These are phyloP conservation scores for Polyporus arcularius DNA, from an alignment of 768 basidiomycete species.

Conservation along the genomic window DNA sequence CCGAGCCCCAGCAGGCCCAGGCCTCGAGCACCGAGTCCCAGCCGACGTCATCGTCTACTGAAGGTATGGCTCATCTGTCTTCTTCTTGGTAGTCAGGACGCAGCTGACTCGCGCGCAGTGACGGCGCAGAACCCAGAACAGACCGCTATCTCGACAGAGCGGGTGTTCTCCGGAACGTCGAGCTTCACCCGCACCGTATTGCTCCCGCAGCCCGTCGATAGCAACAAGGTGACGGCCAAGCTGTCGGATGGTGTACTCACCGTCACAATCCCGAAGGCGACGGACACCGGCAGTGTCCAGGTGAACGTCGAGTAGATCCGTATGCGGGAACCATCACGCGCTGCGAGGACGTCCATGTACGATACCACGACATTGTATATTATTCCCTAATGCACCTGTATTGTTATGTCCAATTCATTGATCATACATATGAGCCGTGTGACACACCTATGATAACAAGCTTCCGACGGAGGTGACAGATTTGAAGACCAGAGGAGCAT, in stretches of 20 bases:
- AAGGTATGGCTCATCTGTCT: constrained; percentile 30
- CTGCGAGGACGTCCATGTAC: background rate
- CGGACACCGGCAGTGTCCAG: constrained; percentile 56
- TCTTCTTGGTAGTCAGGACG: background rate
- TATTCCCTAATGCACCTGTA: constrained; percentile 1
- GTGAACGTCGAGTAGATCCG: constrained; percentile 41
- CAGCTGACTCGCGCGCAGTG: constrained; percentile 17
- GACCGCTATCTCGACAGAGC: constrained; percentile 59
- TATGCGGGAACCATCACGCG: background rate
- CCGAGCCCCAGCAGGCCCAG: constrained; percentile 17
- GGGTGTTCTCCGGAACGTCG: constrained; percentile 54
- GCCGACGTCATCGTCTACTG: constrained; percentile 12
- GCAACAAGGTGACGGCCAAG: constrained; percentile 58
- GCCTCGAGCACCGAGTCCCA: background rate
- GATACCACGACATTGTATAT: constrained; percentile 13
- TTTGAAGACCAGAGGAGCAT: background rate
- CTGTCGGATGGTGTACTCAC: constrained; percentile 71
- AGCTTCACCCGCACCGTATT: constrained; percentile 71
- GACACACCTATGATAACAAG: background rate
- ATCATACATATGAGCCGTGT: background rate
- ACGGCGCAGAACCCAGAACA: constrained; percentile 24
- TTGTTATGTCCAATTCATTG: background rate
- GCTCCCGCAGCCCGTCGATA: constrained; percentile 66
- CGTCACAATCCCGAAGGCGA: constrained; percentile 57
- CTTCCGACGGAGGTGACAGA: too few species aligned